Conservation (phyloP, 169 alveolate genomes). For the Plasmodium gallinaceum region DNA sequence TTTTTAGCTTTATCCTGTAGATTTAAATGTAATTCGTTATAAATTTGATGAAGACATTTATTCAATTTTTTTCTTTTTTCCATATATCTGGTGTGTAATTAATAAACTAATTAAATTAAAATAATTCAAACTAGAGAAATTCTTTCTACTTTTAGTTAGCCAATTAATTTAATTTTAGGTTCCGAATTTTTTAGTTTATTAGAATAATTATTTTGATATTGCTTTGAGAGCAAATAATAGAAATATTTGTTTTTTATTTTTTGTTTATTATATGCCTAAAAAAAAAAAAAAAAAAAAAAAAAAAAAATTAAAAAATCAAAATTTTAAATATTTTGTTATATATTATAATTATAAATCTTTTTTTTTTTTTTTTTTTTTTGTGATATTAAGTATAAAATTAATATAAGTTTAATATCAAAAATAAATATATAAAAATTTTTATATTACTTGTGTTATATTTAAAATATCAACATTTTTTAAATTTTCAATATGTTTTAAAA, state of each 20-base stretch:
- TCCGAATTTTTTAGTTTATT: slow-evolving; percentile 4
- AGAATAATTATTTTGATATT: slow-evolving; percentile 31
- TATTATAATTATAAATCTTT: neutral
- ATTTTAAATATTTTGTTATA: neutral
- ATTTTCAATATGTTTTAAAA: slow-evolving; percentile 55
- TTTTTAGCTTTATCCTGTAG: too few species aligned
- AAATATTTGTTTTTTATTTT: slow-evolving; percentile 62
- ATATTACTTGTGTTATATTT: slow-evolving; percentile 71
- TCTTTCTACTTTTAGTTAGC: slow-evolving; percentile 15
- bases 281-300: neutral
- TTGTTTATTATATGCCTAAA: slow-evolving; percentile 69
- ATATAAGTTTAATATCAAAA: neutral
- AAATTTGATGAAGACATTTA: too few species aligned
- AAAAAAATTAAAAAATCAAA: neutral
- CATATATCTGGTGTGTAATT: neutral
- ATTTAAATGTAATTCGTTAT: too few species aligned
- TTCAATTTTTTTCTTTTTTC: too few species aligned
- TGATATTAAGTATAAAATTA: slow-evolving; percentile 19
- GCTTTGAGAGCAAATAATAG: slow-evolving; percentile 63
- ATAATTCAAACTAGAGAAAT: slow-evolving; percentile 2
- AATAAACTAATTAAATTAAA: slow-evolving; percentile 6
- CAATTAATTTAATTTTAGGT: slow-evolving; percentile 45
- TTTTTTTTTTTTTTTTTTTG: slow-evolving; percentile 1
- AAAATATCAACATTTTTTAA: slow-evolving; percentile 55
- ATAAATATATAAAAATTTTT: neutral